These are phyloP conservation scores for Colletotrichum incanum DNA, from an alignment of 2,329 filamentous ascomycete species.

Conservation along the genomic window DNA sequence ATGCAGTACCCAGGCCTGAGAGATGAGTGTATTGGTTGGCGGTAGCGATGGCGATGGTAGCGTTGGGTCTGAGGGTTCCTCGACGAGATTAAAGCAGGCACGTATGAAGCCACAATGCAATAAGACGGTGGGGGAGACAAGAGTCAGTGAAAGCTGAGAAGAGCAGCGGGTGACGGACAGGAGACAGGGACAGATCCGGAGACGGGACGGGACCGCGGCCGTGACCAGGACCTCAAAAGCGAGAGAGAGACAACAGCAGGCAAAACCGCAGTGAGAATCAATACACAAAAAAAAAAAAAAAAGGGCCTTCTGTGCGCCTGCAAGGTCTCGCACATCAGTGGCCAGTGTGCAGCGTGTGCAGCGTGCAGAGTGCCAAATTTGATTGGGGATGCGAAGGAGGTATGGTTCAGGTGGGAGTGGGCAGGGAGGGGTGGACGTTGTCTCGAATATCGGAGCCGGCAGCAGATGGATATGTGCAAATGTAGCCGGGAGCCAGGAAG, in stretches of 20 bases:
- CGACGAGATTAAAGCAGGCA: conserved; percentile 38
- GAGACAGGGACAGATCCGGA: conserved; percentile 11
- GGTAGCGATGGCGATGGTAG: conserved; percentile 32
- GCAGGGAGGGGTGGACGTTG: conserved; percentile 40
- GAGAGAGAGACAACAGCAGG: conserved; percentile 23
- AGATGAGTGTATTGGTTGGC: conserved; percentile 17
- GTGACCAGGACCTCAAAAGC: conserved; percentile 11
- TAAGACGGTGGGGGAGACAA: conserved; percentile 43
- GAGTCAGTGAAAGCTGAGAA: conserved; percentile 37
- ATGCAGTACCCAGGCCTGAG: conserved; percentile 9
- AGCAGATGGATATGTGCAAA: conserved; percentile 38
- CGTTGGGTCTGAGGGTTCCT: conserved; percentile 38
- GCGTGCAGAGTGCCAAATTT: conserved; percentile 36
- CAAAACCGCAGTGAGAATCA: background rate
- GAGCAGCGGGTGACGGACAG: conserved; percentile 24
- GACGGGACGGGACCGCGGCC: conserved; percentile 33
- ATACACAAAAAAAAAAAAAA: background rate
- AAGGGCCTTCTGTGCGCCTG: background rate
- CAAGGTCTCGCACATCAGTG: background rate
- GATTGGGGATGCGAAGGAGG: conserved; percentile 41
- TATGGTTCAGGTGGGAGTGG: conserved; percentile 43
- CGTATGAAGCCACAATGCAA: conserved; percentile 42
- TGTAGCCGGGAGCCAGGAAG: conserved; percentile 41
- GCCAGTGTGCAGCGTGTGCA: conserved; percentile 4
- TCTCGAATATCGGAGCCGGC: conserved; percentile 42